A percentile compares a stretch with the other conserved stretches of the same genome.
phyloP scores from a whole-genome alignment of 2,329 filamentous ascomycete species.

The Ophiostoma angusticollis region DNA sequence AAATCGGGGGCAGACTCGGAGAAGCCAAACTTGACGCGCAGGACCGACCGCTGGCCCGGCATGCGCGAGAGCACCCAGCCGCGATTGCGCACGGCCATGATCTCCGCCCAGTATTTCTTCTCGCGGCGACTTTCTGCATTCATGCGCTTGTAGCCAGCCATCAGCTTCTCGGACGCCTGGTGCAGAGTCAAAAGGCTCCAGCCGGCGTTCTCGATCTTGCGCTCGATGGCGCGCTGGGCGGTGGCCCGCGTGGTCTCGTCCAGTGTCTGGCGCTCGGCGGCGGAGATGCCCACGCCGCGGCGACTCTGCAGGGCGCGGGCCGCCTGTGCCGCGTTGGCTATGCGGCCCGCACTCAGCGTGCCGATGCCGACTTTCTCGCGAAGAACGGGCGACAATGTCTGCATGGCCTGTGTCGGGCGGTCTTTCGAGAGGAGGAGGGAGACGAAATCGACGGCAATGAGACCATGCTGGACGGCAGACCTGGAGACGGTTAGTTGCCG shows the following conservation, averaged over 20 bases:
- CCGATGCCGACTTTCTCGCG: slow-evolving; percentile 62
- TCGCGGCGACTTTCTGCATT: slow-evolving; percentile 68
- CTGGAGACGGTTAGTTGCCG: too few relatives aligned
- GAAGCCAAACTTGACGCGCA: slow-evolving; percentile 85
- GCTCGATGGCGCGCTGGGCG: slow-evolving; percentile 35
- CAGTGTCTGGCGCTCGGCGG: not conserved
- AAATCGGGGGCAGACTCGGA: slow-evolving; percentile 55
- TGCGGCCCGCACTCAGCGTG: slow-evolving; percentile 55
- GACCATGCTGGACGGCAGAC: slow-evolving; percentile 44
- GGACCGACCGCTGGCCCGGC: slow-evolving; percentile 56
- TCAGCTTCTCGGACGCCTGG: slow-evolving; percentile 58
- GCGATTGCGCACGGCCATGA: slow-evolving; percentile 65
- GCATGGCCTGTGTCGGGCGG: slow-evolving; percentile 53
- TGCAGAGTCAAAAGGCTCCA: slow-evolving; percentile 71
- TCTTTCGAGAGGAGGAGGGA: slow-evolving; percentile 78
- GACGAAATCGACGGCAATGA: slow-evolving; percentile 67
- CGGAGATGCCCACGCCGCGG: not conserved
- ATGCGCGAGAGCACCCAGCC: slow-evolving; percentile 79
- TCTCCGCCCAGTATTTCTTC: slow-evolving; percentile 77
- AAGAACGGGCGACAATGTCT: slow-evolving; percentile 57
- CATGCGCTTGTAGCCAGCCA: slow-evolving; percentile 58
- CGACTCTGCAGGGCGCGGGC: slow-evolving; percentile 9
- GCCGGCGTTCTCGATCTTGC: slow-evolving; percentile 47
- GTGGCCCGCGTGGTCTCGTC: slow-evolving; percentile 23
- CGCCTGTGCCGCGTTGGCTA: slow-evolving; percentile 47